A percentile compares a stretch with the other conserved stretches of the same genome.
Evolutionary conservation across 352 stramenopile genomes (phyloP).

Genomic region (Phytophthora sp.): DNA sequence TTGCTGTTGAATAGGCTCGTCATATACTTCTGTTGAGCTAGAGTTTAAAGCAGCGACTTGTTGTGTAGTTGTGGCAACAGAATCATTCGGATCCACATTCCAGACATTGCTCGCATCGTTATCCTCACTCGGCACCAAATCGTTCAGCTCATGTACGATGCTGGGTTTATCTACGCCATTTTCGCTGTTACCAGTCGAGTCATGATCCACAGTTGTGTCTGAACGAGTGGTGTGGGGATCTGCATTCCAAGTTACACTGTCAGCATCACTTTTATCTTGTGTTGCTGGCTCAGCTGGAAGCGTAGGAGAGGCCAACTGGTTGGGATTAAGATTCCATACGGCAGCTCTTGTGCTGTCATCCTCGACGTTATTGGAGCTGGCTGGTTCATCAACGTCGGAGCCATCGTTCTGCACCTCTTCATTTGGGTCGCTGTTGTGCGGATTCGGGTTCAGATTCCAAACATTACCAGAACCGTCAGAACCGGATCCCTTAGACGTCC

Average conservation of each 20-base stretch:
- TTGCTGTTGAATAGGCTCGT: neutral
- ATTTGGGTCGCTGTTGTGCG: neutral
- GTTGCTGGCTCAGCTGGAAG: neutral
- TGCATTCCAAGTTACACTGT: slow-evolving; percentile 21
- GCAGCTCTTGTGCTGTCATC: no score
- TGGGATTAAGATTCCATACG: no score
- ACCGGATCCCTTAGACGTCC: neutral
- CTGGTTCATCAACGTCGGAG: neutral
- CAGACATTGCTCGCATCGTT: slow-evolving; percentile 2
- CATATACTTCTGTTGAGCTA: neutral
- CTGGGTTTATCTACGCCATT: neutral
- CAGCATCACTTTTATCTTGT: neutral
- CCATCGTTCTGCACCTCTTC: neutral
- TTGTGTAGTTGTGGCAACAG: neutral
- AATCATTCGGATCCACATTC: slow-evolving; percentile 22
- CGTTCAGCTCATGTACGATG: neutral
- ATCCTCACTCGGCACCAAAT: slow-evolving; percentile 1
- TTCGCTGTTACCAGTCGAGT: neutral
- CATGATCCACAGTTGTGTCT: neutral
- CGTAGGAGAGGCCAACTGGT: neutral
- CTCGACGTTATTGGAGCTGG: no score
- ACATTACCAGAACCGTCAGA: neutral
- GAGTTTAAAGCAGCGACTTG: neutral
- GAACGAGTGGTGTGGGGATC: slow-evolving; percentile 1
- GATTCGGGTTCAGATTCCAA: slow-evolving; percentile 31